Conservation (phyloP, 202 grass and related monocot species). For the Musa balbisiana region DNA sequence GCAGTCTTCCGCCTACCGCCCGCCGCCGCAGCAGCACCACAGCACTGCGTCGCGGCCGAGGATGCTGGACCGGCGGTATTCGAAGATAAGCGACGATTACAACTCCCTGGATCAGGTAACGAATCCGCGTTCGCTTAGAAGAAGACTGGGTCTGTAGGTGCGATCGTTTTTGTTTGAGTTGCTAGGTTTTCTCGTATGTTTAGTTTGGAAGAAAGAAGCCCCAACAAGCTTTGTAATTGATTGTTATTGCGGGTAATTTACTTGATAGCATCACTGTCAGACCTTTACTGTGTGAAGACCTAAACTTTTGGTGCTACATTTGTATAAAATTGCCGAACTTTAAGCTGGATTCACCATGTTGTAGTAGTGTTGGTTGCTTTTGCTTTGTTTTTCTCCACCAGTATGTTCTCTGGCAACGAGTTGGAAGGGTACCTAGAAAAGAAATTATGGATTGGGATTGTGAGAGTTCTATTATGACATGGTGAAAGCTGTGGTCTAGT, state of each 20-base stretch:
- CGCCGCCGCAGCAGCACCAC: not conserved
- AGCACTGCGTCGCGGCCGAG: slow-evolving; percentile 16
- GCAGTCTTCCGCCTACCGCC: not conserved
- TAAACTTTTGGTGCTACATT: not conserved
- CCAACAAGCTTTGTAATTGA: not conserved
- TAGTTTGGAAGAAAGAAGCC: not conserved
- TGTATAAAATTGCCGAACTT: not conserved
- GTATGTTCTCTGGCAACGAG: not conserved
- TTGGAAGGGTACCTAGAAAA: not conserved
- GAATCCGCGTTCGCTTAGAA: not conserved
- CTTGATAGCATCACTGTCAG: not conserved
- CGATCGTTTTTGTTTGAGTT: not conserved
- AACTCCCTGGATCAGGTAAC: slow-evolving; percentile 55
- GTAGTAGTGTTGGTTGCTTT: not conserved
- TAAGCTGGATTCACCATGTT: not conserved
- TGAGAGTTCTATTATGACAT: not conserved
- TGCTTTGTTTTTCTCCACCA: not conserved
- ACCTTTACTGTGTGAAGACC: not conserved
- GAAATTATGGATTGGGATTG: not conserved
- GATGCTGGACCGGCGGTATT: slow-evolving; percentile 57
- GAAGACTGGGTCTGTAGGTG: not conserved
- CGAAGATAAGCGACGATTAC: slow-evolving; percentile 70
- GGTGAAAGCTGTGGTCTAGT: not conserved
- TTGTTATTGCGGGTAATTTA: not conserved
- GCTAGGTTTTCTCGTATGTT: not conserved